Evolutionary conservation across 2,329 filamentous ascomycete species (phyloP).

Genomic region (Penicillium sp.): DNA sequence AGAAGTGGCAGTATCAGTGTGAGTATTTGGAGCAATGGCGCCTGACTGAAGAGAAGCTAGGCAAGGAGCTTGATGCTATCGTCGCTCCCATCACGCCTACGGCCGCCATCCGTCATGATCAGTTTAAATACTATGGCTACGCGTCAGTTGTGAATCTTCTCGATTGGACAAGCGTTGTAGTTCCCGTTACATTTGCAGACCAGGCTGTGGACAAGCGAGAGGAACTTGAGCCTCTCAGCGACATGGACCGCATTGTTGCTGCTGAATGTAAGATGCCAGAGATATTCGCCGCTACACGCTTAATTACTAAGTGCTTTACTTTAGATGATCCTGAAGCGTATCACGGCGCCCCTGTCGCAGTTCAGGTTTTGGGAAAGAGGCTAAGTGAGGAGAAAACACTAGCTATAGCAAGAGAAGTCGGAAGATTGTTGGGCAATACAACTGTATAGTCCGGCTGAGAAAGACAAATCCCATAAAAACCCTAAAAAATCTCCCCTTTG

Average conservation of each 20-base stretch:
- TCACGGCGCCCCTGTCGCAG: conserved; percentile 47
- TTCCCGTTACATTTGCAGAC: conserved; percentile 52
- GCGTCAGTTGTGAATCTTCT: conserved; percentile 42
- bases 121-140: conserved; percentile 47
- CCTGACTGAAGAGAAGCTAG: conserved; percentile 16
- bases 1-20: too few relatives aligned
- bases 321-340: conserved; percentile 52
- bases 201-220: conserved; percentile 38
- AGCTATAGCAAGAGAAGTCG: conserved; percentile 15
- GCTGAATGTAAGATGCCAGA: too few relatives aligned
- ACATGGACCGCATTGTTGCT: conserved; percentile 48
- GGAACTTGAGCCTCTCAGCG: conserved; percentile 29
- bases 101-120: conserved; percentile 41
- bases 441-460: too few relatives aligned
- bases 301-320: too few relatives aligned
- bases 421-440: too few relatives aligned
- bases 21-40: conserved; percentile 38
- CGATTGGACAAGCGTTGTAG: conserved; percentile 48
- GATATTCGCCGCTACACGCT: too few relatives aligned
- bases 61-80: conserved; percentile 41
- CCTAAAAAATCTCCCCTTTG: too few relatives aligned
- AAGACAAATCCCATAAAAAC: too few relatives aligned
- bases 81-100: conserved; percentile 45
- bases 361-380: conserved; percentile 50
- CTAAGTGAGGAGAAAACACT: conserved; percentile 52